A percentile compares a stretch with the other conserved stretches of the same genome.
Conservation (phyloP, 768 basidiomycete genomes). For the Boletus rubroflammeus region DNA sequence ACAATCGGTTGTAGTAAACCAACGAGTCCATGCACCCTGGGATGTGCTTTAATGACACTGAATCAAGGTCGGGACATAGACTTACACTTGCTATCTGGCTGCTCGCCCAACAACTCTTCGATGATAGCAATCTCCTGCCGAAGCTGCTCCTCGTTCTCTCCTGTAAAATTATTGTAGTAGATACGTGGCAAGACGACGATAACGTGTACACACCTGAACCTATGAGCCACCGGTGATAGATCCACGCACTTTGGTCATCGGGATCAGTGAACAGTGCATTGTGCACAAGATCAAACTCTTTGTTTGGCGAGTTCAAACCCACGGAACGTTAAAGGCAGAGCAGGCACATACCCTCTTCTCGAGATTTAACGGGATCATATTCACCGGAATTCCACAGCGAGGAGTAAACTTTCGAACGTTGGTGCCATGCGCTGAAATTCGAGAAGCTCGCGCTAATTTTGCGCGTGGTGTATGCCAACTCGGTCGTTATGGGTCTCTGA, state of each 20-base stretch:
- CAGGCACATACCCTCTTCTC: slow-evolving; percentile 59
- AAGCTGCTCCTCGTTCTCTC: slow-evolving; percentile 54
- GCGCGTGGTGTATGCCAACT: slow-evolving; percentile 78
- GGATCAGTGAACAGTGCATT: slow-evolving; percentile 98
- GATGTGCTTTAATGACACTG: background rate
- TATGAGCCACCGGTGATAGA: slow-evolving; percentile 97
- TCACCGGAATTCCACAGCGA: slow-evolving; percentile 61
- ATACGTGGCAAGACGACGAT: background rate
- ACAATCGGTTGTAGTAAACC: slow-evolving; percentile 74
- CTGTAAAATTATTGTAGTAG: slow-evolving; percentile 35
- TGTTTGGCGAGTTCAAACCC: background rate
- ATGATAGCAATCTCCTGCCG: slow-evolving; percentile 76
- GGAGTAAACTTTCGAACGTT: slow-evolving; percentile 77
- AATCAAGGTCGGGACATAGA: background rate
- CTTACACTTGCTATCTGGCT: slow-evolving; percentile 92
- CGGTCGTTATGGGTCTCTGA: slow-evolving; percentile 53
- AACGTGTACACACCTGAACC: slow-evolving; percentile 56
- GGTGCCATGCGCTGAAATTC: slow-evolving; percentile 99
- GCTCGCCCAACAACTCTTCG: slow-evolving; percentile 78
- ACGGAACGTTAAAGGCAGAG: background rate
- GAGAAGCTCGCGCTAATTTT: slow-evolving; percentile 96
- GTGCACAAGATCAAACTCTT: slow-evolving; percentile 89
- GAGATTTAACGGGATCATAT: slow-evolving; percentile 49
- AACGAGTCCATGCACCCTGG: slow-evolving; percentile 95
- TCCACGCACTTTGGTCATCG: slow-evolving; percentile 94